Evolutionary conservation across 1,139 yeast species (phyloP), one percentile per base, ranked within the genome.

Genomic region (Ashbya aceris): DNA sequence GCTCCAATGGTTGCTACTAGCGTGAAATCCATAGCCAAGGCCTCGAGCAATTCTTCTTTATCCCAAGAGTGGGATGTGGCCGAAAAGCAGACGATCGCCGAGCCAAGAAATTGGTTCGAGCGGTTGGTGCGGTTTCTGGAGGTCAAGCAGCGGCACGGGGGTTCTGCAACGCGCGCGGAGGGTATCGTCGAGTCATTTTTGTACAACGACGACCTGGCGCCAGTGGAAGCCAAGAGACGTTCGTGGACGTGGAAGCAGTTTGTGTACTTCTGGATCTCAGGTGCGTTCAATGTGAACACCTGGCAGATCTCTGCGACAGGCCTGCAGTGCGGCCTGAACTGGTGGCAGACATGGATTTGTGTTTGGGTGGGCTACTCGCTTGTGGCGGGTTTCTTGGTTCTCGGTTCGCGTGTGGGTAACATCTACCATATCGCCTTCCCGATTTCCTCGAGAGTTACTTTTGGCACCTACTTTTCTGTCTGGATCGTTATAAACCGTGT

Each of bases 271-370:
- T 84, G 95, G 95, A 67, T 84, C 45, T 84, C 94, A 2, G 95
- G 85, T 56, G 76, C 93, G 2, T 83, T 85, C 66, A 85, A 85
- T 61, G 79, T 85, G 54, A 84, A 83, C 60, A 83, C 95, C 10
- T 84, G 93, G 89, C 89, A 83, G 65, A 84, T 85, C 55, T 93
- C 94, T 6, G 79, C 91, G 3, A 81, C 93, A 1, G 93, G 94
- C 50, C 78, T 81, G 45, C 69, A 68, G 41, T 72, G 74, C 34
- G 91, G 91, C 7, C 66, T 85, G 65, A 75, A 79, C 9, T 84
- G 94, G 93, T 84, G 93, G 91, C 87, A 78, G 60, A 79, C 83
- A 3, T 85, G 94, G 93, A 62, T 83, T 35, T 75, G 89, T 3
- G 86, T 85, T 12, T 83, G 94, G 91, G 52, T 77, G 12, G 86